Evolutionary conservation across 169 alveolate genomes (phyloP).

Genomic region (Plasmodium vivax): DNA sequence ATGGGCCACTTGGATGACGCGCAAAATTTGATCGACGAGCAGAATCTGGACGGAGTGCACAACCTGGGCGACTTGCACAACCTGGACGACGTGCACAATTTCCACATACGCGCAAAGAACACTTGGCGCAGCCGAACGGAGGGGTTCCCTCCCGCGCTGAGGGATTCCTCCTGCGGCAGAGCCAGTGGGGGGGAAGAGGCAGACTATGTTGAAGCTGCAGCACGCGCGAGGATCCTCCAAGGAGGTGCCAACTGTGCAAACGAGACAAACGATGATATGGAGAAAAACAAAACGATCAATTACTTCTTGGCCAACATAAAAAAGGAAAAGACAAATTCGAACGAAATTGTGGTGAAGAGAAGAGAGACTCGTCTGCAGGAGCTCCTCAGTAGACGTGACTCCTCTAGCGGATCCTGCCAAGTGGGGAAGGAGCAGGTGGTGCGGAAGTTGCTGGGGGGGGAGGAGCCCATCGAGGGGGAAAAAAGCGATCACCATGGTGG

Average conservation of each 20-base stretch:
- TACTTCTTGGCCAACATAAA: constrained; percentile 30
- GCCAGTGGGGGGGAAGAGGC: not conserved
- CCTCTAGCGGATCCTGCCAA: not conserved
- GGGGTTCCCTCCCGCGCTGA: not conserved
- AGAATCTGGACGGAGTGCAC: too few relatives aligned
- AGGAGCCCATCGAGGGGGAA: not conserved
- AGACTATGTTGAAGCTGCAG: not conserved
- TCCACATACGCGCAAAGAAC: not conserved
- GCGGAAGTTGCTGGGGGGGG: not conserved
- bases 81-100: not conserved
- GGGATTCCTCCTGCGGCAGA: not conserved
- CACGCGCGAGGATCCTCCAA: not conserved
- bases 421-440: not conserved
- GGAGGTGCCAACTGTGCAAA: not conserved
- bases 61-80: too few relatives aligned
- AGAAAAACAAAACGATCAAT: constrained; percentile 13
- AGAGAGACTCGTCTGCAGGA: not conserved
- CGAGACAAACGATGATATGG: constrained; percentile 10
- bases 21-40: too few relatives aligned
- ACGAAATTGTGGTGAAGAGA: not conserved
- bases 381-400: not conserved
- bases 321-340: constrained; percentile 21
- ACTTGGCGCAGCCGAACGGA: not conserved
- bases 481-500: not conserved
- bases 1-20: not conserved